Evolutionary conservation across 1,284 basidiomycete species (phyloP).

Genomic region (Peniophora sp.): DNA sequence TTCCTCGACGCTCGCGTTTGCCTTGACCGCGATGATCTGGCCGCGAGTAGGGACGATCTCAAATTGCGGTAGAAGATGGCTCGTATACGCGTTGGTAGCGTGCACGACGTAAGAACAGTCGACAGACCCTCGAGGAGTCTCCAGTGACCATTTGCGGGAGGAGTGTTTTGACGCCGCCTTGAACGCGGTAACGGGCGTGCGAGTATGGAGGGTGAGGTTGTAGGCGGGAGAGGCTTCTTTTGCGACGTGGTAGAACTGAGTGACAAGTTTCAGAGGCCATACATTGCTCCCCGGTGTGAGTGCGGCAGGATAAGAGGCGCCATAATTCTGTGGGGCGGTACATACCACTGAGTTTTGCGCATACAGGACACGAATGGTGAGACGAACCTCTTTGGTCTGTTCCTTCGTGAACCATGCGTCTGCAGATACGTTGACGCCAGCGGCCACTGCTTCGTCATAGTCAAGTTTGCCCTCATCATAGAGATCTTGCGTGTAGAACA

Average conservation of each 20-base stretch:
- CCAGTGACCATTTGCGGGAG: conserved; percentile 36
- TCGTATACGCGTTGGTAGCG: conserved; percentile 74
- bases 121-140: conserved; percentile 53
- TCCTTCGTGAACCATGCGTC: conserved; percentile 41
- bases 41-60: conserved; percentile 67
- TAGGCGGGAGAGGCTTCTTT: conserved; percentile 23
- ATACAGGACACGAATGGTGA: neutral
- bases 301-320: conserved; percentile 44
- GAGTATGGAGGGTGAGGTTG: conserved; percentile 54
- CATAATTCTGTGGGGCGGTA: conserved; percentile 52
- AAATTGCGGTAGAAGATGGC: conserved; percentile 55
- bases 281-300: conserved; percentile 52
- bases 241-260: conserved; percentile 47
- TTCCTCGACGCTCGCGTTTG: conserved; percentile 29
- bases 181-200: conserved; percentile 55
- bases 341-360: neutral
- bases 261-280: conserved; percentile 74
- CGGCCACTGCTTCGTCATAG: conserved; percentile 43
- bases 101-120: conserved; percentile 60
- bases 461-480: conserved; percentile 31
- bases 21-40: conserved; percentile 60
- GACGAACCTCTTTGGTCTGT: conserved; percentile 39
- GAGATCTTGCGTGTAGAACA: conserved; percentile 45
- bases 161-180: conserved; percentile 10
- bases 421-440: conserved; percentile 39